Evolutionary conservation across 2,329 filamentous ascomycete species (phyloP), one percentile per base, ranked within the genome.

Genomic region (Nigrospora sphaerica): DNA sequence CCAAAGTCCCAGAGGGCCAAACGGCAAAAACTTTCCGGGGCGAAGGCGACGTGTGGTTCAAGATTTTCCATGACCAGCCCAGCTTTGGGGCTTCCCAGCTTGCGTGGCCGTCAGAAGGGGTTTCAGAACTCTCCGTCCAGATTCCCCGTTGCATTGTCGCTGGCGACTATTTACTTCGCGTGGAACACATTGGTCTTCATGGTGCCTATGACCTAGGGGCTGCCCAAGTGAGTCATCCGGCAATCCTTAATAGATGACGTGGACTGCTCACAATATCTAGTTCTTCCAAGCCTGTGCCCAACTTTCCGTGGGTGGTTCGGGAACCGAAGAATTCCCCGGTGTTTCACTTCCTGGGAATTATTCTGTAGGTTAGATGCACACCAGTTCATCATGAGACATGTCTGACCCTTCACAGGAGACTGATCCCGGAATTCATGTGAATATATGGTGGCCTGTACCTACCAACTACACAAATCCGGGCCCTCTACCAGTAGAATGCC

Each of bases 161-260:
- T 1, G 63, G 63, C 17, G 55, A 64, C 46, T 66, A 66, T 42
- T 55, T 65, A n/a, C 52, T 66, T 5, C 61, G 63, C 19, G 59
- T 57, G 17, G 63, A 66, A 51, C 63, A 66, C 39, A 57, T 65
- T 32, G 62, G 49, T 9, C 52, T 66, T 9, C 63, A 66, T 42
- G 56, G 52, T 28, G 60, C 63, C 3, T 50, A 53, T 2, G 47
- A 4, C 17, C 52, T 52, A 9, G 52, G 56, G 32, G 60, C 59
- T 42, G 62, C 62, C 19, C 60, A 60, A 51, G 55, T 59, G 53
- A n/a, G 48, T 33, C 14, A 19, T 10, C 19, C 3, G n/a, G 32
- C 13, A 16, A 13, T n/a, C 32, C 13, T n/a, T 17, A 36, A 32
- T 10, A 34, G 19, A 19, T 38, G 10, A 16, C 17, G 39, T 16